These are phyloP conservation scores for Ilyonectria destructans DNA, from an alignment of 2,329 filamentous ascomycete genomes.

Conservation along the genomic window DNA sequence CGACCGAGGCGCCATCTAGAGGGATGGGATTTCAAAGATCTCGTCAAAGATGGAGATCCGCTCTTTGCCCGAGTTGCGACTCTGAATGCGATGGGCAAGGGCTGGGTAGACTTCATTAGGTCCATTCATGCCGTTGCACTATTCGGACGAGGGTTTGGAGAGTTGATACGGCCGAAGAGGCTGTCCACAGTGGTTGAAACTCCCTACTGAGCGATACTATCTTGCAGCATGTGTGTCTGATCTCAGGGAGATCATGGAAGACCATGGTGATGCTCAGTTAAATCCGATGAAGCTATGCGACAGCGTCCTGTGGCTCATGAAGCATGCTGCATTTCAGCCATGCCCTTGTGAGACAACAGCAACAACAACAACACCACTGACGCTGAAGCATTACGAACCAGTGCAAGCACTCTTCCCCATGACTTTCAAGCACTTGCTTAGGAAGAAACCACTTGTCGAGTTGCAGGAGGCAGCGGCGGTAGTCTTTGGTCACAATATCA, in stretches of 20 bases:
- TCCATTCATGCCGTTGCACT: slow-evolving; percentile 4
- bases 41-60: background rate
- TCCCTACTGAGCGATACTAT: background rate
- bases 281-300: slow-evolving; percentile 1
- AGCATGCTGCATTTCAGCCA: background rate
- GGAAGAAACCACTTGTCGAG: background rate
- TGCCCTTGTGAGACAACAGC: background rate
- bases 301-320: slow-evolving; percentile 1
- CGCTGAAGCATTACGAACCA: background rate
- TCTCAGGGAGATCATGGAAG: background rate
- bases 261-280: background rate
- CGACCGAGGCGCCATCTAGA: background rate
- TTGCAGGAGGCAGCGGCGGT: background rate
- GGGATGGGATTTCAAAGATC: slow-evolving; percentile 10
- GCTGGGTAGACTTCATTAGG: slow-evolving; percentile 16
- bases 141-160: slow-evolving; percentile 8
- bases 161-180: slow-evolving; percentile 1
- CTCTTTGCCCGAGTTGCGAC: slow-evolving; percentile 1
- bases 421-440: background rate
- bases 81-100: background rate
- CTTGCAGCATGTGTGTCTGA: background rate
- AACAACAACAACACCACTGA: background rate
- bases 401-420: background rate
- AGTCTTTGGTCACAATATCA: background rate
- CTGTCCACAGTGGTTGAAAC: background rate